Conservation (phyloP, 164 flowering plant species). For the Kalanchoe fedtschenkoi region DNA sequence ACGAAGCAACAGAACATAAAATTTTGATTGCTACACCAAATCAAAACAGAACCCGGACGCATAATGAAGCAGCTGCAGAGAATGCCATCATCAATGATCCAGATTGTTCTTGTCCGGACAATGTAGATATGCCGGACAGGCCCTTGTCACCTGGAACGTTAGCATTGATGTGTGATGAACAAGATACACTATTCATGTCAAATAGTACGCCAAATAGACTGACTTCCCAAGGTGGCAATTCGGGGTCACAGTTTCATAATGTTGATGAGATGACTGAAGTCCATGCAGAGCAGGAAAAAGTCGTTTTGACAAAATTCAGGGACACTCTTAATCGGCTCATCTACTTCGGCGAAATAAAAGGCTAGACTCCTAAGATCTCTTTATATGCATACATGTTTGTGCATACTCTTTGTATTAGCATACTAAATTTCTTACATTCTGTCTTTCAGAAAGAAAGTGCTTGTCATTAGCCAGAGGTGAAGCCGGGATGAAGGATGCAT, state of each 20-base stretch:
- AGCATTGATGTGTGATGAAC: slow-evolving; percentile 38
- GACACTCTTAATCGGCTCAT: slow-evolving; percentile 33
- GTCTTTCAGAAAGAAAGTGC: slow-evolving; percentile 17
- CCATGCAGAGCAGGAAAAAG: slow-evolving; percentile 41
- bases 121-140: slow-evolving; percentile 14
- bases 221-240: slow-evolving; percentile 6
- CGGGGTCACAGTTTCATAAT: slow-evolving; percentile 8
- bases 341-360: slow-evolving; percentile 27
- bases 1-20: slow-evolving; percentile 16
- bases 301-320: slow-evolving; percentile 28
- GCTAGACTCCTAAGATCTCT: slow-evolving; percentile 11
- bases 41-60: slow-evolving; percentile 22
- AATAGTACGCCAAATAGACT: slow-evolving; percentile 13
- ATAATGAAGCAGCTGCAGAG: slow-evolving; percentile 20
- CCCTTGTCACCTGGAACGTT: slow-evolving; percentile 37
- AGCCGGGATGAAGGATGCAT: slow-evolving; percentile 4
- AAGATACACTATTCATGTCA: slow-evolving; percentile 20
- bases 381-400: background rate
- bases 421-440: background rate
- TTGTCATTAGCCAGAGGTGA: slow-evolving; percentile 10
- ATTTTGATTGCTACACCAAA: slow-evolving; percentile 23
- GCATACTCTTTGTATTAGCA: background rate
- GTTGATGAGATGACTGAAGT: slow-evolving; percentile 12
- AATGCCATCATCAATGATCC: slow-evolving; percentile 9
- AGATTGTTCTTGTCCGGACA: slow-evolving; percentile 13